These are phyloP conservation scores for Inonotus obliquus DNA, from an alignment of 1,284 basidiomycete genomes.

Conservation along the genomic window DNA sequence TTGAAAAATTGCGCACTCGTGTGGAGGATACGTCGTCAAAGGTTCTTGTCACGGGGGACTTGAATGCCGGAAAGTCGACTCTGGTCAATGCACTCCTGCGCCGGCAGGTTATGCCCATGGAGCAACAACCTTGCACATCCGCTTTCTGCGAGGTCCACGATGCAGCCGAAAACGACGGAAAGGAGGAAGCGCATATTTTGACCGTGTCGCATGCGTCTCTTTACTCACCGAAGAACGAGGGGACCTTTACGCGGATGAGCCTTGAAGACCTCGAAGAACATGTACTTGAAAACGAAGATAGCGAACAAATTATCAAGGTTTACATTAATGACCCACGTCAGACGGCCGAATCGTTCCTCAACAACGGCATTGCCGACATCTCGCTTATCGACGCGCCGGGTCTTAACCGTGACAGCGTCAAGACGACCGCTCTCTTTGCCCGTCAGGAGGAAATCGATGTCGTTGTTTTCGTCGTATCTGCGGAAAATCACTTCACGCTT, in stretches of 20 bases:
- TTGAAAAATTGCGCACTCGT: slow-evolving; percentile 81
- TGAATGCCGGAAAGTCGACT: slow-evolving; percentile 98
- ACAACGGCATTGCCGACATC: slow-evolving; percentile 96
- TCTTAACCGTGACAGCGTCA: slow-evolving; percentile 91
- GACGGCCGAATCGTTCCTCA: slow-evolving; percentile 79
- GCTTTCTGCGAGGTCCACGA: slow-evolving; percentile 98
- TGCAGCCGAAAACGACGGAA: slow-evolving; percentile 75
- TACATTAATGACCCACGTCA: slow-evolving; percentile 77
- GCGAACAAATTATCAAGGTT: slow-evolving; percentile 74
- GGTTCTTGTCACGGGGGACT: slow-evolving; percentile 97
- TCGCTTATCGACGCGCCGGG: slow-evolving; percentile 98
- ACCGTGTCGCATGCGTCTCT: slow-evolving; percentile 54
- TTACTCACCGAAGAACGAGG: slow-evolving; percentile 73
- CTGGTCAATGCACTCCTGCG: slow-evolving; percentile 93
- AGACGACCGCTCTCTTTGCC: slow-evolving; percentile 95
- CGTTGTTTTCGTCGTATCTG: slow-evolving; percentile 96
- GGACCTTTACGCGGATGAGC: slow-evolving; percentile 69
- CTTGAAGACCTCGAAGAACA: slow-evolving; percentile 78
- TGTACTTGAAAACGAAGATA: slow-evolving; percentile 74
- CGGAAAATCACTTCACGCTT: slow-evolving; percentile 98
- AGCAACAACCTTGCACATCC: slow-evolving; percentile 97
- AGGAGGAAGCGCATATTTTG: slow-evolving; percentile 77
- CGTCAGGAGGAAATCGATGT: slow-evolving; percentile 99
- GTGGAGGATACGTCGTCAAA: slow-evolving; percentile 93
- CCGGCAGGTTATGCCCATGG: slow-evolving; percentile 91